Percentiles rank a stretch among this genome's conserved stretches.
Conservation (phyloP, 2,329 filamentous ascomycete species). For the Xylaria sp. region DNA sequence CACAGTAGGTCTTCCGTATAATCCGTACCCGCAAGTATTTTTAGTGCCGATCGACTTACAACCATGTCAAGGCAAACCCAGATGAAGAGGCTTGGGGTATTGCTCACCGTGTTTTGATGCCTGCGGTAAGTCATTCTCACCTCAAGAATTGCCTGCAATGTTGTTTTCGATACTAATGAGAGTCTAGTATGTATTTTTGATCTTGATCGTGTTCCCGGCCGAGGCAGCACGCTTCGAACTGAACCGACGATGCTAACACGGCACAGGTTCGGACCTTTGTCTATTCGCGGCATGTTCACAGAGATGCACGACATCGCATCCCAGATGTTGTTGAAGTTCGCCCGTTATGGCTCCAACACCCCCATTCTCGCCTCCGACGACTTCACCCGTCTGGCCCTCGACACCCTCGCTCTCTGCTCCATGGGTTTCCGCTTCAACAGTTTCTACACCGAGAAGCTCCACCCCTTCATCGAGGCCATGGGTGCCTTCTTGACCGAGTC, state of each 20-base stretch:
- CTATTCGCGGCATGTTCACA: slow-evolving; percentile 63
- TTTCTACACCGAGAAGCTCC: slow-evolving; percentile 62
- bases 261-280: slow-evolving; percentile 61
- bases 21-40: not conserved
- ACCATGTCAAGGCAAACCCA: slow-evolving; percentile 33
- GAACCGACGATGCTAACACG: slow-evolving; percentile 45
- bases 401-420: slow-evolving; percentile 66
- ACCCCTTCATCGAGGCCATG: slow-evolving; percentile 68
- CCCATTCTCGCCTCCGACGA: slow-evolving; percentile 47
- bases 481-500: slow-evolving; percentile 54
- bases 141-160: not conserved
- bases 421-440: slow-evolving; percentile 71
- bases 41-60: slow-evolving; percentile 5
- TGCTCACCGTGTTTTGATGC: slow-evolving; percentile 28
- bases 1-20: slow-evolving; percentile 39
- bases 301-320: slow-evolving; percentile 64
- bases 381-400: slow-evolving; percentile 55
- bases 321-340: slow-evolving; percentile 64
- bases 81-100: slow-evolving; percentile 57
- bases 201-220: not conserved
- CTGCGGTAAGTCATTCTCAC: slow-evolving; percentile 18
- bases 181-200: slow-evolving; percentile 17
- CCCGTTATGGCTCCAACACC: slow-evolving; percentile 52
- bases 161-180: slow-evolving; percentile 5
- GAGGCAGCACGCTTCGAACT: not conserved